phyloP scores from a whole-genome alignment of 768 basidiomycete genomes.

The Russula compacta region DNA sequence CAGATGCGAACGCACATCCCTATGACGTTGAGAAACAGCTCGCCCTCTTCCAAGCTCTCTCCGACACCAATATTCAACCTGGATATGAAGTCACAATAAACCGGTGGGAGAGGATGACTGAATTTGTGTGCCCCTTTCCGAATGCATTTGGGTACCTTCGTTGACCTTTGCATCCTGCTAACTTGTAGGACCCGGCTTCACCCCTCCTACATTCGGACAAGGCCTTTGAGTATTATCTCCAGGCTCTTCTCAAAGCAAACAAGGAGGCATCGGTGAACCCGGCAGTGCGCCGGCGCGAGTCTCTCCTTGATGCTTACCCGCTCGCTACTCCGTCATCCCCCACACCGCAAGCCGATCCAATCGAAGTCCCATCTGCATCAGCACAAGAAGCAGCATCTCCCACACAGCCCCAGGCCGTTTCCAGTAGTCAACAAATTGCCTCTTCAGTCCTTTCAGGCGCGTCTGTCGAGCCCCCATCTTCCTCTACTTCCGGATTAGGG shows the following conservation, averaged over 20 bases:
- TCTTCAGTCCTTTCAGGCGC: conserved; percentile 29
- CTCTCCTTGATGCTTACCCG: conserved; percentile 36
- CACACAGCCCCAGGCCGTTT: conserved; percentile 12
- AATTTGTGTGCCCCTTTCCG: conserved; percentile 53
- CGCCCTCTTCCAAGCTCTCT: conserved; percentile 55
- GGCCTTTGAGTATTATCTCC: conserved; percentile 71
- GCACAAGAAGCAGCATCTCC: background rate
- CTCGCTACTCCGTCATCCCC: conserved; percentile 4
- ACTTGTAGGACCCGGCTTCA: conserved; percentile 50
- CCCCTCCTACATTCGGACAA: conserved; percentile 61
- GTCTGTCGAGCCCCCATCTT: background rate
- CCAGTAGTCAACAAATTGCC: conserved; percentile 37
- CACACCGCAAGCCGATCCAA: background rate
- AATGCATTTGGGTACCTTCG: background rate
- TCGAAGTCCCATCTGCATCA: conserved; percentile 3
- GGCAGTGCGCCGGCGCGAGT: conserved; percentile 64
- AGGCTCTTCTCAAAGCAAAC: conserved; percentile 51
- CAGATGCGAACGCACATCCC: conserved; percentile 66
- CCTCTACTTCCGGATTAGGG: background rate
- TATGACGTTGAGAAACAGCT: conserved; percentile 63
- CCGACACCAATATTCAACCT: conserved; percentile 52
- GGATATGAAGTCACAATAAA: conserved; percentile 65
- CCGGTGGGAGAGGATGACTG: conserved; percentile 77
- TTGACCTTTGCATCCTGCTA: conserved; percentile 10
- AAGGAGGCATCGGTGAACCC: conserved; percentile 47